Percentiles rank a stretch among this genome's conserved stretches.
Evolutionary conservation across 768 basidiomycete species (phyloP).

Genomic region (Strobilomyces echinocephalus): DNA sequence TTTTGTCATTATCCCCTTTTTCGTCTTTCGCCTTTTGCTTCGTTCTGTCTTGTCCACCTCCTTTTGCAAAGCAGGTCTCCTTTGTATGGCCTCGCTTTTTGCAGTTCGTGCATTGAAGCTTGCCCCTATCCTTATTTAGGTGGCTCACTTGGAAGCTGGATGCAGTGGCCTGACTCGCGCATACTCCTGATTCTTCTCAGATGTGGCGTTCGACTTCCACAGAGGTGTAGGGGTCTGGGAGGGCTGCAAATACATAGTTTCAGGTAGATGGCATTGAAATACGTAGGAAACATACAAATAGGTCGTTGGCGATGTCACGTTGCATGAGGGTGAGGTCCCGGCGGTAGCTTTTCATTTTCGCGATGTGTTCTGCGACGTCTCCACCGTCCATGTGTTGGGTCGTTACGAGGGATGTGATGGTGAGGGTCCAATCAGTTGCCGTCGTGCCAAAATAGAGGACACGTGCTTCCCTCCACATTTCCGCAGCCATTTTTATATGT

Average conservation of each 20-base stretch:
- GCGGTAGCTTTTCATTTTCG: slow-evolving; percentile 12
- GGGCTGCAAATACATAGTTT: slow-evolving; percentile 13
- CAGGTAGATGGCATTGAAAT: slow-evolving; percentile 13
- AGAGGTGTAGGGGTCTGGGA: slow-evolving; percentile 12
- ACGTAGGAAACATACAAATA: slow-evolving; percentile 15
- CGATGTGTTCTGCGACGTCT: slow-evolving; percentile 6
- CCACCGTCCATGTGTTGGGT: slow-evolving; percentile 6
- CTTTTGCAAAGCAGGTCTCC: too few relatives aligned
- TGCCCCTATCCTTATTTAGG: too few relatives aligned
- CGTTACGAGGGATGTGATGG: slow-evolving; percentile 5
- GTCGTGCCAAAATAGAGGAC: neutral
- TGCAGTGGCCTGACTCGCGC: neutral
- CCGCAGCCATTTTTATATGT: too few relatives aligned
- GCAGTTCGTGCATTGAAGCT: too few relatives aligned
- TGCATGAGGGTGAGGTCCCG: slow-evolving; percentile 10
- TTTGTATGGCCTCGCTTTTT: too few relatives aligned
- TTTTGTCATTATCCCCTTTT: neutral
- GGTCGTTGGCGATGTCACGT: slow-evolving; percentile 7
- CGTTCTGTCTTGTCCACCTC: too few relatives aligned
- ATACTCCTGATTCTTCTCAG: neutral
- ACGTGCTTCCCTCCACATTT: too few relatives aligned
- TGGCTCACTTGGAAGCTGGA: neutral
- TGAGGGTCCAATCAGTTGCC: slow-evolving; percentile 1
- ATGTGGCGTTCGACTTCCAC: slow-evolving; percentile 2
- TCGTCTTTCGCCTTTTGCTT: neutral